Evolutionary conservation across 345 rosid species (phyloP), one percentile per base, ranked within the genome.

Genomic region (Sapria himalayana): DNA sequence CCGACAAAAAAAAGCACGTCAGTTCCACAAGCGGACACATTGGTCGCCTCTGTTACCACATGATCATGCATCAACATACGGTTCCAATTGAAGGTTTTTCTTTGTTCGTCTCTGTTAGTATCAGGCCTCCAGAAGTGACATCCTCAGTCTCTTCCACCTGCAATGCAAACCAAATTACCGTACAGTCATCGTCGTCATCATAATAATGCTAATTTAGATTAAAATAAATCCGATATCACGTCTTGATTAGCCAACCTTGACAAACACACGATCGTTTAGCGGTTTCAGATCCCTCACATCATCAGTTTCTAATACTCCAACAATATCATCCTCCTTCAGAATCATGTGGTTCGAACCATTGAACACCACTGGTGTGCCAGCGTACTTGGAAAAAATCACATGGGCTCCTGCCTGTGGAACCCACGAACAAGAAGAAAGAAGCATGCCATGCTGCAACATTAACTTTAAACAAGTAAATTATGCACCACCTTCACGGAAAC

Each of bases 231-330:
- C n/a, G n/a, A n/a, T n/a, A n/a, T n/a, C n/a, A n/a, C n/a, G n/a
- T n/a, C n/a, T n/a, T 10, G 25, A 15, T 19, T 10, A 48, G 21
- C 22, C 1, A 18, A 79, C 99, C 95, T 74, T 84, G 14, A 91
- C 74, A 33, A 91, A 58, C 52, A 91, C 79, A 45, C 93, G 58
- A 51, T 91, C 99, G 20, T 80, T 77, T 62, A 84, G 56, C 37
- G 99, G 95, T 63, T 77, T 74, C 43, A 91, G 99, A 42, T 91
- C 95, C 56, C 77, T 84, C 55, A 79, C 60, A 45, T 84, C 92
- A 29, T 77, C 82, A 0, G 93, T 84, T 64, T 84, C 99, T n/a
- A 91, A 79, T 42, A 71, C 60, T 17, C 99, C 99, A 24, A 91
- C 77, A 31, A 91, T 70, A 50, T 80, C 99, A 59, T 84, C 95